phyloP scores from a whole-genome alignment of 169 alveolate species.

The Plasmodium gaboni region DNA sequence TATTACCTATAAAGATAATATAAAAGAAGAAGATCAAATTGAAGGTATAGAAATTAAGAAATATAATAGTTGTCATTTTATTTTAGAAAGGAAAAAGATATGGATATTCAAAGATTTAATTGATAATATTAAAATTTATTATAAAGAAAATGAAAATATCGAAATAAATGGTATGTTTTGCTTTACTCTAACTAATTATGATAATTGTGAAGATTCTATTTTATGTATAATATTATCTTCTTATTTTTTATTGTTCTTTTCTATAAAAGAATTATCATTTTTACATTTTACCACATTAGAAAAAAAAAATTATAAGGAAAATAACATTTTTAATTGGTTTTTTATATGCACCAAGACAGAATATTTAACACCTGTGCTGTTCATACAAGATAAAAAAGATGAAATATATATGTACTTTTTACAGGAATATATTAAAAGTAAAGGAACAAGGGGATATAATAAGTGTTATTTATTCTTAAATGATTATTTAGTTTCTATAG shows the following conservation, averaged over 20 bases:
- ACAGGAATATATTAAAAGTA: conserved; percentile 5
- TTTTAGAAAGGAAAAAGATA: background rate
- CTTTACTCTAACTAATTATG: background rate
- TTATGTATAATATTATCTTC: background rate
- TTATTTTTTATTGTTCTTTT: background rate
- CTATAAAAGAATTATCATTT: conserved; percentile 1
- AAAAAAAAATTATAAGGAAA: conserved; percentile 1
- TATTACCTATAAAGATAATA: background rate
- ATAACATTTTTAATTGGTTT: conserved; percentile 9
- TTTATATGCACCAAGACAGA: background rate
- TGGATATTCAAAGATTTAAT: background rate
- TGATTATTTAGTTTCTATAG: conserved; percentile 10
- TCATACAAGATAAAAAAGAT: background rate
- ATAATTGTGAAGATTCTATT: background rate
- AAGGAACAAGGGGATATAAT: conserved; percentile 2
- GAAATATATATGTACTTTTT: conserved; percentile 3
- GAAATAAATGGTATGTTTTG: conserved; percentile 4
- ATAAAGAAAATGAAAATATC: background rate
- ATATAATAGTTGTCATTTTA: conserved; percentile 4
- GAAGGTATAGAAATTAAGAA: background rate
- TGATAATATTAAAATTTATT: background rate
- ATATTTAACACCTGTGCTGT: background rate
- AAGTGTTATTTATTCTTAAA: background rate
- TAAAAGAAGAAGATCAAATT: background rate
- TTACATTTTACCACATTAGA: conserved; percentile 4